These are phyloP conservation scores for Paecilomyces fulvus DNA, from an alignment of 2,329 filamentous ascomycete species.

Conservation along the genomic window DNA sequence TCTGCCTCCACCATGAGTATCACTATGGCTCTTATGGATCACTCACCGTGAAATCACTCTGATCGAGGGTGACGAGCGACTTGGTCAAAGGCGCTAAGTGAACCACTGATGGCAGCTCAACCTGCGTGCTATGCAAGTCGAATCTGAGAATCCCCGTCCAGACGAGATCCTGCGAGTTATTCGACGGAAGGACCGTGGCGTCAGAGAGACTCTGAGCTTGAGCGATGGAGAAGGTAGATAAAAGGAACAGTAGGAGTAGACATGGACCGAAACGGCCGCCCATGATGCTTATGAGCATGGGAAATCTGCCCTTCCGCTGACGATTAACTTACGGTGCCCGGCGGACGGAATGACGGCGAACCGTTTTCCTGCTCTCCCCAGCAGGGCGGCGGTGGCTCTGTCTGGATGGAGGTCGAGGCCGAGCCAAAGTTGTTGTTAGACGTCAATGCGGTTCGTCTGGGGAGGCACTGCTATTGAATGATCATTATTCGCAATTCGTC, in stretches of 20 bases:
- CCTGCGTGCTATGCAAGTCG: slow-evolving; percentile 13
- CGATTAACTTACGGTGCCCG: background rate
- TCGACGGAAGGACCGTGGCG: slow-evolving; percentile 20
- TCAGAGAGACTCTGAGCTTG: slow-evolving; percentile 9
- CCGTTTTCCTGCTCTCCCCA: background rate
- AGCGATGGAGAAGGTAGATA: slow-evolving; percentile 5
- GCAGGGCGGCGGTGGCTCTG: background rate
- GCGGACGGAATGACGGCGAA: background rate
- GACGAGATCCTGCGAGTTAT: slow-evolving; percentile 17
- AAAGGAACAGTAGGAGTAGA: slow-evolving; percentile 5
- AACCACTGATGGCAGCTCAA: slow-evolving; percentile 11
- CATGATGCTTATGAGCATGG: background rate
- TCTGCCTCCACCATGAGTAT: background rate
- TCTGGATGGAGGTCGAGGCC: background rate
- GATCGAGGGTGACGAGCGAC: slow-evolving; percentile 11
- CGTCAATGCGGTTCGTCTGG: background rate
- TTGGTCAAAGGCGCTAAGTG: slow-evolving; percentile 19
- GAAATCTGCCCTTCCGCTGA: background rate
- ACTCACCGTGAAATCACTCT: slow-evolving; percentile 16
- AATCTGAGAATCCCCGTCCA: slow-evolving; percentile 14
- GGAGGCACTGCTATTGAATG: background rate
- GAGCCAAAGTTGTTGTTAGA: background rate
- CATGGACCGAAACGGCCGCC: background rate
- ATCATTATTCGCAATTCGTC: too few relatives aligned
- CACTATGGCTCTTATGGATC: background rate